These are phyloP conservation scores for Vicia villosa DNA, from an alignment of 306 rosid species.

Conservation along the genomic window DNA sequence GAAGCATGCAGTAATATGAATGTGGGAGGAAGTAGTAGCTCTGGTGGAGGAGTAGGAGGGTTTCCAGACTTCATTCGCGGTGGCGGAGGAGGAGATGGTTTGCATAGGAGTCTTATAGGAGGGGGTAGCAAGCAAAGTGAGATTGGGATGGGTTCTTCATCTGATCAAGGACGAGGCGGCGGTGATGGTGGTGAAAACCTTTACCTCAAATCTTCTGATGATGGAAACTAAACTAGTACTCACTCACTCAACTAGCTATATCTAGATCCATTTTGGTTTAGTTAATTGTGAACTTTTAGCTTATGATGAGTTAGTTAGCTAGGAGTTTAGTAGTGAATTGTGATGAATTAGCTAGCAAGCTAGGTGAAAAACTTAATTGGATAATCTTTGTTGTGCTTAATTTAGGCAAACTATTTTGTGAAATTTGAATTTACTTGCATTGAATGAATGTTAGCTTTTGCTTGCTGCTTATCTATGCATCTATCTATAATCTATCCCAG, in stretches of 20 bases:
- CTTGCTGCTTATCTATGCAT: background rate
- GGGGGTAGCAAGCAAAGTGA: conserved; percentile 86
- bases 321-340: conserved; percentile 39
- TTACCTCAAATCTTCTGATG: conserved; percentile 62
- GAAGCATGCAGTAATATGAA: conserved; percentile 52
- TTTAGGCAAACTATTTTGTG: background rate
- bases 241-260: background rate
- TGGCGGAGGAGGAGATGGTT: conserved; percentile 48
- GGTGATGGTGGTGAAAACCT: conserved; percentile 69
- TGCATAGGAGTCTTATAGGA: conserved; percentile 69
- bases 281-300: background rate
- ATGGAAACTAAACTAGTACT: background rate
- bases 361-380: conserved; percentile 11
- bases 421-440: background rate
- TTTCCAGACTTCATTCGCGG: conserved; percentile 72
- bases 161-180: conserved; percentile 57
- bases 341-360: conserved; percentile 30
- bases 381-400: background rate
- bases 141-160: conserved; percentile 56
- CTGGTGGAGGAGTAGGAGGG: conserved; percentile 48
- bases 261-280: background rate
- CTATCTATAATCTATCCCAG: too few relatives aligned
- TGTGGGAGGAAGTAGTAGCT: conserved; percentile 53
- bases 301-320: conserved; percentile 19
- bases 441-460: background rate